These are phyloP conservation scores for Paralagenidium karlingii DNA, from an alignment of 352 stramenopile genomes.

Conservation along the genomic window DNA sequence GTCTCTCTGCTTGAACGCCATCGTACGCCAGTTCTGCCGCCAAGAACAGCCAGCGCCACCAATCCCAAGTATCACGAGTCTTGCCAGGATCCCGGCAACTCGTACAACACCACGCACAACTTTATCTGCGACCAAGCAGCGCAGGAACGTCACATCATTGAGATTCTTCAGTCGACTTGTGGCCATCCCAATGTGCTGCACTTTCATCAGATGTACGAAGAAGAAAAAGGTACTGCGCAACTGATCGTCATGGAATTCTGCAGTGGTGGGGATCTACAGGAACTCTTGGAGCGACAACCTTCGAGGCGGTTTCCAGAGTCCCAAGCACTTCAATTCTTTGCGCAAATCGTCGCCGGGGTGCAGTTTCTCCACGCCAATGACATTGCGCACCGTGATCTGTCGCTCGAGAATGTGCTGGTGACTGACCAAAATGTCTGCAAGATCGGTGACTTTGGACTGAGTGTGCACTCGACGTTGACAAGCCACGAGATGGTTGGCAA, in stretches of 20 bases:
- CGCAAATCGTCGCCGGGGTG: constrained; percentile 12
- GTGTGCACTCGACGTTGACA: background rate
- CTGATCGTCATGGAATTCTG: constrained; percentile 1
- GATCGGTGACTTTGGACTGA: constrained; percentile 28
- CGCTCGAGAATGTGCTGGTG: constrained; percentile 64
- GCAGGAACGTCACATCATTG: no score
- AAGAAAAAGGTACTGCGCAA: background rate
- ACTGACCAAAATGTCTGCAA: constrained; percentile 45
- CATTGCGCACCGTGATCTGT: constrained; percentile 48
- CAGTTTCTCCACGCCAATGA: constrained; percentile 42
- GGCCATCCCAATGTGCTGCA: no score
- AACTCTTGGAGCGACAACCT: background rate
- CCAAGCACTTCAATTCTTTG: background rate
- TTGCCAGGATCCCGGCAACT: no score
- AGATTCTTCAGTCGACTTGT: no score
- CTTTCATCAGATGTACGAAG: constrained; percentile 1
- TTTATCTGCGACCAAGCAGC: no score
- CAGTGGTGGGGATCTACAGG: background rate
- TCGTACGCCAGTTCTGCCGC: no score
- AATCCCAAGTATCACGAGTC: no score
- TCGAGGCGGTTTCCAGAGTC: background rate
- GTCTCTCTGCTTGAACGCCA: no score
- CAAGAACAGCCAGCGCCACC: no score
- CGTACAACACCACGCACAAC: no score
- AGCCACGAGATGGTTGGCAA: constrained; percentile 6